A percentile compares a stretch with the other conserved stretches of the same genome.
Evolutionary conservation across 805 yeast species (phyloP).

Genomic region (Tetrapisispora taiwanensis): DNA sequence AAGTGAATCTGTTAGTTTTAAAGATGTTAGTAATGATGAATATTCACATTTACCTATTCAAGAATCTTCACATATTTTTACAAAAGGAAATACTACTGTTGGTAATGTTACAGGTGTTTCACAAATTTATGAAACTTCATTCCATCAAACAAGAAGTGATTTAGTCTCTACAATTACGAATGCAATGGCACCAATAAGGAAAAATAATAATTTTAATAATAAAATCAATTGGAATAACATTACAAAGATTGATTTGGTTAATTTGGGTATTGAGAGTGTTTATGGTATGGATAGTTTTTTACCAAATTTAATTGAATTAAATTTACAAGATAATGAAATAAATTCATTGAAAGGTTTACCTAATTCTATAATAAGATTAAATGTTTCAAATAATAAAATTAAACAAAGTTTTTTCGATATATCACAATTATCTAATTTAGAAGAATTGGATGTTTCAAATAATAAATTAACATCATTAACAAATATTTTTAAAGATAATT

Average conservation of each 20-base stretch:
- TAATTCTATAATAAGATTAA: slow-evolving; percentile 6
- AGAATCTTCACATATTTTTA: slow-evolving; percentile 1
- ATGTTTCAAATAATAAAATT: slow-evolving; percentile 13
- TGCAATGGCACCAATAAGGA: slow-evolving; percentile 1
- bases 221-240: slow-evolving; percentile 10
- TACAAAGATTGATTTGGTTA: slow-evolving; percentile 7
- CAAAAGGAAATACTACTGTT: neutral
- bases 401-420: slow-evolving; percentile 11
- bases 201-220: slow-evolving; percentile 4
- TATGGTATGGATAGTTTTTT: slow-evolving; percentile 16
- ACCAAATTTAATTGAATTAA: slow-evolving; percentile 16
- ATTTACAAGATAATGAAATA: slow-evolving; percentile 16
- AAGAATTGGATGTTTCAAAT: slow-evolving; percentile 10
- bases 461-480: slow-evolving; percentile 8
- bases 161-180: slow-evolving; percentile 19
- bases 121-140: slow-evolving; percentile 15
- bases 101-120: slow-evolving; percentile 12
- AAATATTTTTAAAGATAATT: slow-evolving; percentile 9
- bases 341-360: slow-evolving; percentile 16
- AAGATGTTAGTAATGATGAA: neutral
- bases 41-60: slow-evolving; percentile 1
- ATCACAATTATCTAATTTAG: slow-evolving; percentile 13
- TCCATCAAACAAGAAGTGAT: slow-evolving; percentile 15
- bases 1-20: neutral
- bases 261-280: slow-evolving; percentile 8